Evolutionary conservation across 805 yeast species (phyloP).

Genomic region (Tetrapisispora arboricola): DNA sequence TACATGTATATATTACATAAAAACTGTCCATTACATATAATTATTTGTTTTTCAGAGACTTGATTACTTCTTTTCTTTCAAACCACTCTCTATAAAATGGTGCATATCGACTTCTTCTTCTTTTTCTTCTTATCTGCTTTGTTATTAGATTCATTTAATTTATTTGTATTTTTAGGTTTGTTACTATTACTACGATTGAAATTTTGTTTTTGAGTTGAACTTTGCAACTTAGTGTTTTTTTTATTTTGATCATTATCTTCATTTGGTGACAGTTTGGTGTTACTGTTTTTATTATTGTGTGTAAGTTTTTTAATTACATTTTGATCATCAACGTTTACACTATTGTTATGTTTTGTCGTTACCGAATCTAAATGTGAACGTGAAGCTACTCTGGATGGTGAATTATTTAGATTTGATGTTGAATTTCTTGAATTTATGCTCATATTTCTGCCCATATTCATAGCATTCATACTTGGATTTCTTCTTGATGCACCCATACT

Average conservation of each 20-base stretch:
- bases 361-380: conserved; percentile 1
- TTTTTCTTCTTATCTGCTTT: conserved; percentile 13
- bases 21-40: background rate
- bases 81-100: conserved; percentile 9
- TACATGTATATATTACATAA: too few relatives aligned
- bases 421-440: background rate
- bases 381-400: conserved; percentile 2
- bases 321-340: background rate
- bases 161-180: conserved; percentile 1
- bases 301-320: background rate
- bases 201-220: background rate
- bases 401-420: background rate
- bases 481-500: conserved; percentile 6
- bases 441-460: background rate
- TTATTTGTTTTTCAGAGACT: background rate
- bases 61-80: background rate
- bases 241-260: background rate
- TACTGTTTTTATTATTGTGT: background rate
- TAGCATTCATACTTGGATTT: conserved; percentile 6
- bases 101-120: conserved; percentile 15
- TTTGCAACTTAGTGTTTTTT: background rate
- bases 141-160: background rate
- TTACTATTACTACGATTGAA: background rate
- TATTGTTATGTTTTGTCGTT: background rate
- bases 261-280: background rate